phyloP scores from a whole-genome alignment of 768 basidiomycete species.

The Termitomyces sp. region DNA sequence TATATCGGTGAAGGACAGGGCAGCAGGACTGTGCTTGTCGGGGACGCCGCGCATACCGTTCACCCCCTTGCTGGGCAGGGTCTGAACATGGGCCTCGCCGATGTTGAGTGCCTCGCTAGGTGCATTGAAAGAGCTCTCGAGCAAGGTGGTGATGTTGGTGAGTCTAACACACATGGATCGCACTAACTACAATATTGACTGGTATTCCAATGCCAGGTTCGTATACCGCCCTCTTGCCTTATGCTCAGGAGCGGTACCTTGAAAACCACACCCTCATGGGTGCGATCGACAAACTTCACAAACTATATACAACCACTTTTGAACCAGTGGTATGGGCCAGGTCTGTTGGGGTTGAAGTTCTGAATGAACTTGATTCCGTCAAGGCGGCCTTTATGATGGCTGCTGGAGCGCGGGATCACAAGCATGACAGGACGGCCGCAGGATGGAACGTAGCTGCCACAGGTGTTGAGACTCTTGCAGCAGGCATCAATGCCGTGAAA shows the following conservation, averaged over 20 bases:
- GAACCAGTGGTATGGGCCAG: conserved; percentile 81
- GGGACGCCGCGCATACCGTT: conserved; percentile 93
- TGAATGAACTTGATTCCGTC: conserved; percentile 82
- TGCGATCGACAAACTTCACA: conserved; percentile 85
- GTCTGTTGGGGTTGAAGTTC: conserved; percentile 80
- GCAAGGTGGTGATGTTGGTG: conserved; percentile 81
- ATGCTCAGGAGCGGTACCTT: conserved; percentile 77
- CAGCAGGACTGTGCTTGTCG: conserved; percentile 78
- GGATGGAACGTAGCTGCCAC: conserved; percentile 35
- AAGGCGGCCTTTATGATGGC: conserved; percentile 82
- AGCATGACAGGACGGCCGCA: conserved; percentile 3
- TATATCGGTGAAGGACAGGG: conserved; percentile 74
- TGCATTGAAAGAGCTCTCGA: conserved; percentile 53
- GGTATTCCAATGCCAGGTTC: conserved; percentile 42
- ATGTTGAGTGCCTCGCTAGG: conserved; percentile 67
- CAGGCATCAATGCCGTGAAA: conserved; percentile 25
- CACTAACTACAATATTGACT: background rate
- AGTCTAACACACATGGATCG: conserved; percentile 17
- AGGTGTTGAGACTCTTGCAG: conserved; percentile 38
- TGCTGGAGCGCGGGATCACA: conserved; percentile 44
- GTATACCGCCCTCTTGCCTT: conserved; percentile 66
- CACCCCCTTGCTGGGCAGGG: conserved; percentile 97
- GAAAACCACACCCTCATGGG: conserved; percentile 83
- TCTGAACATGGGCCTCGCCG: conserved; percentile 87
- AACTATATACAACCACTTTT: conserved; percentile 66